Base-by-base conservation (phyloP, 2,329 filamentous ascomycete genomes). In the Botrytis cinerea region DNA sequence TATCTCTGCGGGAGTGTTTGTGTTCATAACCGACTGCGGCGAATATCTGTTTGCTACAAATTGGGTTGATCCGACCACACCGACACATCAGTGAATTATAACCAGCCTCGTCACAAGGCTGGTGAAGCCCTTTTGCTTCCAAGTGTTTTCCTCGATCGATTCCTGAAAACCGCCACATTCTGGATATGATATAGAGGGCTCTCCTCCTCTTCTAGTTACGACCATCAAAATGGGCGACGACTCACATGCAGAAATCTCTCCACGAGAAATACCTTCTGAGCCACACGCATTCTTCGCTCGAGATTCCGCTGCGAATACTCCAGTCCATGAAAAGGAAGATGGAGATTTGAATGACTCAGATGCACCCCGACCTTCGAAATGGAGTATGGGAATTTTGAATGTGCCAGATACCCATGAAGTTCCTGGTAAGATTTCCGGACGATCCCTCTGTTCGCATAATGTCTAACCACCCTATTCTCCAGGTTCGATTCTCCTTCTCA, bases 341-440 rank as follows among this genome's bases (percentile, higher is more conserved):
- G 46, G 22, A n/a, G 43, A 57, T 20, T 71, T 74, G 25, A 75
- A 75, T 8, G 66, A 68, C 28, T 73, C 76, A 25, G 38, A 60
- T 43, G 20, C 14, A n/a, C 73, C 71, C 38, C 62, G 72, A 54
- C 80, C 80, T 40, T 80, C 84, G 10, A 86, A 80, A 82, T 90
- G 88, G 88, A 87, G 84, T 67, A 84, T 97, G 84, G 94, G 95
- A n/a, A 93, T 98, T 40, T 82, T 97, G 76, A 95, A 94, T 79
- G 93, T 96, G 78, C 88, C 85, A 66, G 82, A 91, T 73, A 97
- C 94, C 0, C 92, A 96, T 75, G 93, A 97, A 83, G 94, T 97
- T 20, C 95, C 95, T 77, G 93, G 93, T 94, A 84, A 76, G 87
- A 40, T 59, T 62, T 57, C 77, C 35, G 2, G 16, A 57, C 48